Conservation (phyloP, 768 basidiomycete genomes). For the Xerocomellus chrysenteron region DNA sequence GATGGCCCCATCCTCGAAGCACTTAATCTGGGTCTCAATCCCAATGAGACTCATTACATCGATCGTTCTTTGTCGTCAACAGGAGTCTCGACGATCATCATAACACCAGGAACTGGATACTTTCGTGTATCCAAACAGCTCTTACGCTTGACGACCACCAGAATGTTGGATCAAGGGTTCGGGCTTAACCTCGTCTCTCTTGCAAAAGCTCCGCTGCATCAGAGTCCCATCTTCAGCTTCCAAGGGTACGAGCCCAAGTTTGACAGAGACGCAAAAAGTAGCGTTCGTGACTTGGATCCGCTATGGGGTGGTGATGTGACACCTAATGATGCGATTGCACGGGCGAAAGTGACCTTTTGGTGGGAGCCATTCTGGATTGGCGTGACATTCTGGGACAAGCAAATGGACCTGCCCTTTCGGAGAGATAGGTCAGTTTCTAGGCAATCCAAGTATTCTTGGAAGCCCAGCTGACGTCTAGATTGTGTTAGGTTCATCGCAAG, state of each 20-base stretch:
- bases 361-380: conserved; percentile 91
- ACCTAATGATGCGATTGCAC: conserved; percentile 30
- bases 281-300: conserved; percentile 57
- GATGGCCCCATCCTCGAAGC: conserved; percentile 96
- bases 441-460: background rate
- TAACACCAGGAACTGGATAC: conserved; percentile 93
- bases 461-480: background rate
- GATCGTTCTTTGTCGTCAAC: conserved; percentile 92
- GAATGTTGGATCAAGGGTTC: conserved; percentile 93
- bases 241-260: conserved; percentile 59
- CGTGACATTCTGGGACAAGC: conserved; percentile 82
- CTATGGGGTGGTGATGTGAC: conserved; percentile 73
- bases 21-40: conserved; percentile 88
- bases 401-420: conserved; percentile 82
- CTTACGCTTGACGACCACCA: conserved; percentile 86
- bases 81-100: conserved; percentile 76
- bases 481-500: conserved; percentile 78
- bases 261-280: conserved; percentile 49
- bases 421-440: conserved; percentile 57
- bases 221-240: conserved; percentile 92
- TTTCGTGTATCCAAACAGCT: conserved; percentile 91
- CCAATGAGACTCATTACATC: conserved; percentile 91
- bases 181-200: conserved; percentile 85
- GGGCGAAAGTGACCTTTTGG: conserved; percentile 65
- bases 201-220: conserved; percentile 88